Evolutionary conservation across 2,329 filamentous ascomycete genomes (phyloP), one percentile per base, ranked within the genome.

Genomic region (Penicillium janthinellum): DNA sequence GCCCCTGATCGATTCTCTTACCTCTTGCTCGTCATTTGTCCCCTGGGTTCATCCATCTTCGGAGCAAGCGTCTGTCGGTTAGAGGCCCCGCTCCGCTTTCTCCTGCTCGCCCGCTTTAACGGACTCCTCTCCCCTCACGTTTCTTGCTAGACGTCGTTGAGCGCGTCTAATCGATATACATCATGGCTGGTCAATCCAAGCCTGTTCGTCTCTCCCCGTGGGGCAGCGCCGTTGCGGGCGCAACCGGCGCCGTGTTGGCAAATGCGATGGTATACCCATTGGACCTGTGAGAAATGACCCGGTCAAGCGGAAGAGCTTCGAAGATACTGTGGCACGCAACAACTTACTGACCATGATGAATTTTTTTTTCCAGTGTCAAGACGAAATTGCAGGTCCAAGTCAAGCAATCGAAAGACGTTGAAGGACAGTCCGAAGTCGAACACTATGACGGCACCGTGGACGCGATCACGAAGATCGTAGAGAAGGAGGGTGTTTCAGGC

Each of bases 251-350:
- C 49, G 92, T 98, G 39, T 83, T 99, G 60, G 95, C 95, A 59
- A 99, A 99, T 82, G 90, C 93, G 47, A 81, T 97, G 64, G 94
- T 98, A 59, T 99, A 99, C 78, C 95, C 95, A 49, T 84, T 99
- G 61, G 95, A 99, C 78, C 93, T 99, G 93, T 96, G 82, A 82
- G 90, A 79, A 41, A 31, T 28, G 47, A 25, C 52, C 50, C 35
- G 39, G 17, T 37, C 17, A 14, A 45, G 12, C 5, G 12, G 35
- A 50, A 14, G 28, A 52, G 42, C 25, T 53, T 17, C 37, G 39
- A 45, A 54, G 38, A 50, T 45, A 15, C 39, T 44, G 44, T 35
- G 15, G 15, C 2, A 6, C 20, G 41, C n/a, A 54, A 34, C 7
- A 15, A 42, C 20, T 51, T 53, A 42, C 66, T 74, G 54, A 71